Evolutionary conservation across 2,329 filamentous ascomycete species (phyloP).

Genomic region (Fusarium verrucosum): DNA sequence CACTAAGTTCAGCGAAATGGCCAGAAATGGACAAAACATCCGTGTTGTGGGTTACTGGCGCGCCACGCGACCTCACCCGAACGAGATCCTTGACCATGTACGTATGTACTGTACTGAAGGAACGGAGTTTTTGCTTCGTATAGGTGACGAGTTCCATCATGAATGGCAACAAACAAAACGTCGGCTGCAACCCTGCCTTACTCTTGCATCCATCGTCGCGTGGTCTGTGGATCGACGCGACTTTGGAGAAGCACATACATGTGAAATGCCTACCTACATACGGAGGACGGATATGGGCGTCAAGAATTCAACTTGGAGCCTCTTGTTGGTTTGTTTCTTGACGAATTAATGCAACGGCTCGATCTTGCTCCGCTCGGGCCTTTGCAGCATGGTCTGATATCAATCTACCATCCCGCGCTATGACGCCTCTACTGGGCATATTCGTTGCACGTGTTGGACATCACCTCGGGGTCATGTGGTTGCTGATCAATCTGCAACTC

Average conservation of each 20-base stretch:
- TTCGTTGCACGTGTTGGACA: constrained; percentile 26
- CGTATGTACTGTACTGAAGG: background rate
- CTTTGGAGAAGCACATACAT: background rate
- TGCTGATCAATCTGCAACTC: constrained; percentile 21
- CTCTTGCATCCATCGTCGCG: constrained; percentile 2
- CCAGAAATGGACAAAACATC: constrained; percentile 31
- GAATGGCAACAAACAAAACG: constrained; percentile 10
- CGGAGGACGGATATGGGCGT: too few relatives aligned
- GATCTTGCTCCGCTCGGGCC: constrained; percentile 18
- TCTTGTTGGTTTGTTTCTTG: background rate
- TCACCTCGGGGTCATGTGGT: constrained; percentile 38
- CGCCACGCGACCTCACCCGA: constrained; percentile 26
- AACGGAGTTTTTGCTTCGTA: too few relatives aligned
- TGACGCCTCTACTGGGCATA: constrained; percentile 10
- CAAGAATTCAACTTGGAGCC: background rate
- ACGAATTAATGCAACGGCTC: background rate
- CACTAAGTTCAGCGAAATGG: constrained; percentile 31
- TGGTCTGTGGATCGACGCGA: constrained; percentile 4
- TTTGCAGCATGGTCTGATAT: constrained; percentile 8
- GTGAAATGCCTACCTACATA: background rate
- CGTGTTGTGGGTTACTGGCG: constrained; percentile 16
- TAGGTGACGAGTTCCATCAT: constrained; percentile 15
- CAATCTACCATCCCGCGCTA: constrained; percentile 5
- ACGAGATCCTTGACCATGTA: constrained; percentile 31
- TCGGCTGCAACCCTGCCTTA: background rate